Base-by-base conservation (phyloP, 2,329 filamentous ascomycete genomes). In the Penicillium sclerotigenum region DNA sequence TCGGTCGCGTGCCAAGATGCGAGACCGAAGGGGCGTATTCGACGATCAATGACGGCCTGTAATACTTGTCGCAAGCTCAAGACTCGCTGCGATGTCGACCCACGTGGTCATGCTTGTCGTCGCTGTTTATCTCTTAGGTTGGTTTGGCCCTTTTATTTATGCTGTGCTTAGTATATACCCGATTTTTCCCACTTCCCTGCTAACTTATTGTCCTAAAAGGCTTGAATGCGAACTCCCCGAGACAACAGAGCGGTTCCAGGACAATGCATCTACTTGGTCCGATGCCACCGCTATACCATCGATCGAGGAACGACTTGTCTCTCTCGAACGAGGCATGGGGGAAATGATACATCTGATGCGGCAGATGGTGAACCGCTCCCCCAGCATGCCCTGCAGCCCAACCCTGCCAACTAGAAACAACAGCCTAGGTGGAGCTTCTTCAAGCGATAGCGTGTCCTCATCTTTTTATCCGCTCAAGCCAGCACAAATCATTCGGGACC, bases 31-130 rank as follows among this genome's bases (percentile, higher is more conserved):
- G 68, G 67, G 22, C 69, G 70, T 14, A 72, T 73, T 34, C 68
- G 70, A 41, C 70, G 70, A 28, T 72, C 70, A 10, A 72, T 72
- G 70, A 73, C 70, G 18, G 70, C 70, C 8, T 73, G 70, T 61
- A 68, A 73, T 61, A 73, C 70, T 20, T 73, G 70, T 52, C 70
- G 70, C 55, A 73, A 73, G 63, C 65, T 73, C 48, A 73, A 73
- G 57, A 73, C 70, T 29, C 64, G 70, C n/a, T 73, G 70, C 45
- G 70, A 73, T 52, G 49, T 72, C 33, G 70, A 72, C 59, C 69
- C 70, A 8, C 68, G 70, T 13, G 68, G 68, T 20, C 70, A 72
- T 65, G 68, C 70, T 37, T 73, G 70, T 55, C 70, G 70, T 47
- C 70, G 70, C 26, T 73, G 70, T 61, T 59, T 73, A 40, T 73